These are phyloP conservation scores for Paecilomyces niveus DNA, from an alignment of 2,329 filamentous ascomycete genomes.

Conservation along the genomic window DNA sequence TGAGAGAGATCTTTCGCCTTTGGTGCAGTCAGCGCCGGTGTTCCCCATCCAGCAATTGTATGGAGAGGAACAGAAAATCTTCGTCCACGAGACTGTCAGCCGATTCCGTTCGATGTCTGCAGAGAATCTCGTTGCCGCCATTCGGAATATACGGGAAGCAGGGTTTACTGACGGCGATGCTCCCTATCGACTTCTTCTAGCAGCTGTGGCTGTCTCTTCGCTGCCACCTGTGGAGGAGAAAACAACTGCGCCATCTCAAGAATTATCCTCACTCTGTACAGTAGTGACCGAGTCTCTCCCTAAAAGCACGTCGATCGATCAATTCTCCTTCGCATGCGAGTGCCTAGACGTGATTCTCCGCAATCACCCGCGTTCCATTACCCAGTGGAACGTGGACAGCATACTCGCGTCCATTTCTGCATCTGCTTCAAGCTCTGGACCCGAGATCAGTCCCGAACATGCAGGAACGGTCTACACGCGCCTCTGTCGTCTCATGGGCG, in stretches of 20 bases:
- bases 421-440: conserved; percentile 27
- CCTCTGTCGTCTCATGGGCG: conserved; percentile 47
- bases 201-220: conserved; percentile 27
- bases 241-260: conserved; percentile 26
- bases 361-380: conserved; percentile 32
- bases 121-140: conserved; percentile 20
- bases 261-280: conserved; percentile 30
- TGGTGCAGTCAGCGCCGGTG: conserved; percentile 27
- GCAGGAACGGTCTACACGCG: conserved; percentile 44
- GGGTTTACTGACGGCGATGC: conserved; percentile 22
- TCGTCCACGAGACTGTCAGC: conserved; percentile 27
- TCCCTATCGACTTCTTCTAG: conserved; percentile 27
- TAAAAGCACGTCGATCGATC: conserved; percentile 26
- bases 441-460: conserved; percentile 22
- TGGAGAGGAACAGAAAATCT: conserved; percentile 29
- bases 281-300: conserved; percentile 23
- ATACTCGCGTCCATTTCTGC: conserved; percentile 32
- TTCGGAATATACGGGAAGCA: conserved; percentile 23
- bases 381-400: conserved; percentile 40
- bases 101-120: conserved; percentile 27
- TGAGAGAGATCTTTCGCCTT: conserved; percentile 19
- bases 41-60: conserved; percentile 30
- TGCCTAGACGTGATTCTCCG: conserved; percentile 33
- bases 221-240: conserved; percentile 30
- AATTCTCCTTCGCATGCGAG: conserved; percentile 34